Evolutionary conservation across 345 rosid genomes (phyloP), one percentile per base, ranked within the genome.

Genomic region (Citrus medica): DNA sequence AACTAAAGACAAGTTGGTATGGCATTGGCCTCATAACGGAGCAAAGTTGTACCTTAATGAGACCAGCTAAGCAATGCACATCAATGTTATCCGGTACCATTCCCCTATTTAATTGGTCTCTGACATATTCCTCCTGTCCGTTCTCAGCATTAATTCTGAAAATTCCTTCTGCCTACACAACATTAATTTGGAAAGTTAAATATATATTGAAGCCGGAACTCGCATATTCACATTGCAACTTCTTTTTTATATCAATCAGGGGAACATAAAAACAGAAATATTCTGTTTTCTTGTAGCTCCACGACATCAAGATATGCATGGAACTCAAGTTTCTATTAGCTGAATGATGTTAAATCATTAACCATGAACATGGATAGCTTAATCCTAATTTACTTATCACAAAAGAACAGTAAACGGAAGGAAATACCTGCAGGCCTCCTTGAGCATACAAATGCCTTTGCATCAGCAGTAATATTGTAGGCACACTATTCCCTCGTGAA

Each of bases 31-130:
- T 7, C 38, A 66, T 13, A 25, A 5, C 53, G 12, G 30, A 42
- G 74, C 73, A 53, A 69, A 33, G 42, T 13, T 27, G 6, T 74
- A 96, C 99, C 98, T 94, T 97, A 79, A 97, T 97, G 69, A 97
- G 95, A 84, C 98, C 95, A 17, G 98, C 98, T 86, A 97, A 86
- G 88, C 99, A 97, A 71, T 94, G 99, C 35, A 92, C 91, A 71
- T 97, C 98, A 42, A 94, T 87, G 61, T 85, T 92, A 9, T 88
- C 86, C 0, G 98, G 97, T 66, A 97, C 79, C 67, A 90, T 80
- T 84, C 99, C 99, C 70, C 87, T 80, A 72, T 94, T 97, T 83
- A 97, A 81, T 80, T 94, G 93, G 69, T 92, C 97, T 83, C 98
- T 89, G 24, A 90, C 95, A 82, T 88, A 86, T 85, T 94, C 98